Conservation (phyloP, 2,329 filamentous ascomycete species). For the Aspergillus ruber region DNA sequence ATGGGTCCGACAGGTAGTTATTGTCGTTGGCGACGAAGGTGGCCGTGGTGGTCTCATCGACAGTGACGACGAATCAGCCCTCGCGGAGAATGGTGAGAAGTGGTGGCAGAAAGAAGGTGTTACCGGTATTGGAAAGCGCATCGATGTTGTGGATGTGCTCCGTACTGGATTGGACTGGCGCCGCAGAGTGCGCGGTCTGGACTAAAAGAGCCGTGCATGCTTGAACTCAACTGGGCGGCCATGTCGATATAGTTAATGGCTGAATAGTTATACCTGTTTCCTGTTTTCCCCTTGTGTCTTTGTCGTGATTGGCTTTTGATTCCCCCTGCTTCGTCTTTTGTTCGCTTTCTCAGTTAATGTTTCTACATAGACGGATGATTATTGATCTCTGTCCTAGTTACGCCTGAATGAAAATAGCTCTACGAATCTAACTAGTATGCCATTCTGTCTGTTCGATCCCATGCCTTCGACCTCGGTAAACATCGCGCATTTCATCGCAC, state of each 20-base stretch:
- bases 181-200: conserved; percentile 64
- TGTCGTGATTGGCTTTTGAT: conserved; percentile 18
- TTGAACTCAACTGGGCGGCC: conserved; percentile 8
- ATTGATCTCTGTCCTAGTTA: neutral
- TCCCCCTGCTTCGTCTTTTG: conserved; percentile 11
- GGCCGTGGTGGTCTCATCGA: conserved; percentile 72
- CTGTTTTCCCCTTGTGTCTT: conserved; percentile 7
- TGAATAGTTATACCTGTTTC: conserved; percentile 17
- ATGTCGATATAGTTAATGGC: conserved; percentile 17
- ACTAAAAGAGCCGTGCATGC: conserved; percentile 27
- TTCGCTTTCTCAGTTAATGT: neutral
- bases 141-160: conserved; percentile 79
- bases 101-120: conserved; percentile 67
- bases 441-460: neutral
- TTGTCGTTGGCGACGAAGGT: conserved; percentile 52
- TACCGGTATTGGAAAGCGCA: conserved; percentile 77
- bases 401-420: neutral
- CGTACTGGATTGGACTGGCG: conserved; percentile 82
- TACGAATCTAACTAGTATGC: neutral
- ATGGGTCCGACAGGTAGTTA: conserved; percentile 56
- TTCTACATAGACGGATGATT: neutral
- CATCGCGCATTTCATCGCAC: too few species aligned
- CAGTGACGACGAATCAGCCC: conserved; percentile 56
- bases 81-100: conserved; percentile 32
- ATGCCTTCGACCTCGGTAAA: too few species aligned